Base-by-base conservation (phyloP, 2,329 filamentous ascomycete species). In the Ophiostoma populinum region DNA sequence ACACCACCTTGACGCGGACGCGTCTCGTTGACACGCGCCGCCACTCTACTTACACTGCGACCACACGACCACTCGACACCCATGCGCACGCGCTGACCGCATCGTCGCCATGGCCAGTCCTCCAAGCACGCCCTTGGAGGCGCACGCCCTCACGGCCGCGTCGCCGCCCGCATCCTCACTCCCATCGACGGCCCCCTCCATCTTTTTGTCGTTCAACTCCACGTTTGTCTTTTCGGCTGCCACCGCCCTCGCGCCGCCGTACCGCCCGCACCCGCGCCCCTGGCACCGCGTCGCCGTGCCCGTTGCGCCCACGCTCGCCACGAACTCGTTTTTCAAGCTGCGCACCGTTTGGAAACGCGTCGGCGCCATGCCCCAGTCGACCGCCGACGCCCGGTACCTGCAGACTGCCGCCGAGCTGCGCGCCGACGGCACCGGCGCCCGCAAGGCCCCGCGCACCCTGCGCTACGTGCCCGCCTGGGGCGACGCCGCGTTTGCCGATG, bases 401-500 rank as follows among this genome's bases (percentile, higher is more conserved):
- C 29, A 38, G 22, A 45, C 40, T 3, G 32, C 43, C 11, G 21
- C 36, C 5, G 58, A 61, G 40, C 45, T 61, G 5, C 46, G 51
- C 12, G 48, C 44, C 17, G 50, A 52, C 16, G 52, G 55, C 2
- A 32, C 36, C 3, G 51, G 49, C 0, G 26, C 49, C 16, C 49
- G 58, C 21, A 62, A 62, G 42, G 52, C 47, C 37, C 31, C 37
- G 15, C 49, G 53, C n/a, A 45, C 41, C 10, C 33, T 40, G 7
- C 39, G 38, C 12, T 42, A 52, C 28, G 49, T 56, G 39, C 50
- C 53, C 9, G 46, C 46, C 24, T 57, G 51, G 38, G 46, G 46
- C 5, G 46, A 49, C 20, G 49, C 48, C 24, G 38, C 33, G 15
- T 60, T 55, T 46, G 48, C 12, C 48, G 42, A 24, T 35, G 37